A percentile compares a stretch with the other conserved stretches of the same genome.
Evolutionary conservation across 768 basidiomycete species (phyloP).

Genomic region (Hypholoma sublateritium): DNA sequence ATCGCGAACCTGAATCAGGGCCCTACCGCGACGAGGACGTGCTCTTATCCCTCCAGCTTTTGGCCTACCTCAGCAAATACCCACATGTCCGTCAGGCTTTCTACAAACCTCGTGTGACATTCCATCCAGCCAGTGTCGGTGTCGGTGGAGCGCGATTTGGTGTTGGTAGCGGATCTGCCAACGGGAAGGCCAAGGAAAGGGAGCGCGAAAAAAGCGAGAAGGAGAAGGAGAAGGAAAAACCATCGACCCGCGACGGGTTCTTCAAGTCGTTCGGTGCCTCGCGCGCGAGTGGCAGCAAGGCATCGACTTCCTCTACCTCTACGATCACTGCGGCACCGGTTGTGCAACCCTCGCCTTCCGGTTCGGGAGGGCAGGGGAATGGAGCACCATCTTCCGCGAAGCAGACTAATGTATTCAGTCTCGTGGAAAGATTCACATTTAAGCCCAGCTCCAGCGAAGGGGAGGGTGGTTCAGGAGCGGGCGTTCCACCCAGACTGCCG

Average conservation of each 20-base stretch:
- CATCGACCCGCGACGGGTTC: slow-evolving; percentile 1
- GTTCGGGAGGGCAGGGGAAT: not conserved
- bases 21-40: slow-evolving; percentile 96
- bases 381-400: slow-evolving; percentile 28
- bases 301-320: slow-evolving; percentile 1
- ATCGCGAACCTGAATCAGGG: slow-evolving; percentile 38
- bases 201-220: slow-evolving; percentile 11
- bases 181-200: slow-evolving; percentile 1
- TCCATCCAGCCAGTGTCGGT: slow-evolving; percentile 70
- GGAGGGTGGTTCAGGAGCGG: slow-evolving; percentile 44
- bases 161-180: slow-evolving; percentile 16
- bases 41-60: slow-evolving; percentile 82
- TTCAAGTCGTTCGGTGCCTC: slow-evolving; percentile 3
- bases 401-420: slow-evolving; percentile 91
- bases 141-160: slow-evolving; percentile 29
- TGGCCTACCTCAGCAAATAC: slow-evolving; percentile 97
- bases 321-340: slow-evolving; percentile 2
- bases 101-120: slow-evolving; percentile 83
- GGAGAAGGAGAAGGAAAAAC: slow-evolving; percentile 33
- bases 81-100: slow-evolving; percentile 96
- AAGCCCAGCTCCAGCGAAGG: slow-evolving; percentile 83
- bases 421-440: slow-evolving; percentile 96
- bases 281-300: not conserved
- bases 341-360: not conserved
- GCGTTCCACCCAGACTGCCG: slow-evolving; percentile 72